These are phyloP conservation scores for Asclepias syriaca DNA, from an alignment of 257 asterid species.

Conservation along the genomic window DNA sequence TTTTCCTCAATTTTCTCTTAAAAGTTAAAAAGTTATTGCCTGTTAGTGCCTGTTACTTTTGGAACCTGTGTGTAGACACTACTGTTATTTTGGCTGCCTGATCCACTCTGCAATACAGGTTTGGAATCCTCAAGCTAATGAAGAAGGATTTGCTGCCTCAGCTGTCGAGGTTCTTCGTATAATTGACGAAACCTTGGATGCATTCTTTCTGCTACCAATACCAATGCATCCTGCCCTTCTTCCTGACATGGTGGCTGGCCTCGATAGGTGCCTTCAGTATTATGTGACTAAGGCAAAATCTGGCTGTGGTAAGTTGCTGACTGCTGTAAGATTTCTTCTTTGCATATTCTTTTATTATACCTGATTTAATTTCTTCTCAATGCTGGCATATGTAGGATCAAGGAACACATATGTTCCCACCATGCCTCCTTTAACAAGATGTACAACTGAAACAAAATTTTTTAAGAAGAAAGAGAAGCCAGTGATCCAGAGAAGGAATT, in stretches of 20 bases:
- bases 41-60: background rate
- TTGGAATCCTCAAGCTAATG: constrained; percentile 81
- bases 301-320: constrained; percentile 65
- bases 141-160: constrained; percentile 85
- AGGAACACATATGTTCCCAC: constrained; percentile 67
- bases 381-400: constrained; percentile 49
- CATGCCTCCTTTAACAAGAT: constrained; percentile 90
- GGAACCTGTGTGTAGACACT: background rate
- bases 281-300: constrained; percentile 78
- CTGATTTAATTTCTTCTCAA: constrained; percentile 9
- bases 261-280: constrained; percentile 84
- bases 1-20: background rate
- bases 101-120: constrained; percentile 35
- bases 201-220: constrained; percentile 88
- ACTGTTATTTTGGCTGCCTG: background rate
- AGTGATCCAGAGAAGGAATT: constrained; percentile 44
- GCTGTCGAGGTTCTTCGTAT: constrained; percentile 80
- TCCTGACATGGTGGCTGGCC: constrained; percentile 77
- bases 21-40: background rate
- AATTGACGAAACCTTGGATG: constrained; percentile 85
- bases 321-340: background rate
- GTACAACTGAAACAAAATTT: constrained; percentile 56
- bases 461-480: constrained; percentile 86
- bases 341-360: constrained; percentile 8
- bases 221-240: constrained; percentile 93